Percentiles rank a stretch among this genome's conserved stretches.
phyloP scores from a whole-genome alignment of 768 basidiomycete genomes.

The Panus rudis region DNA sequence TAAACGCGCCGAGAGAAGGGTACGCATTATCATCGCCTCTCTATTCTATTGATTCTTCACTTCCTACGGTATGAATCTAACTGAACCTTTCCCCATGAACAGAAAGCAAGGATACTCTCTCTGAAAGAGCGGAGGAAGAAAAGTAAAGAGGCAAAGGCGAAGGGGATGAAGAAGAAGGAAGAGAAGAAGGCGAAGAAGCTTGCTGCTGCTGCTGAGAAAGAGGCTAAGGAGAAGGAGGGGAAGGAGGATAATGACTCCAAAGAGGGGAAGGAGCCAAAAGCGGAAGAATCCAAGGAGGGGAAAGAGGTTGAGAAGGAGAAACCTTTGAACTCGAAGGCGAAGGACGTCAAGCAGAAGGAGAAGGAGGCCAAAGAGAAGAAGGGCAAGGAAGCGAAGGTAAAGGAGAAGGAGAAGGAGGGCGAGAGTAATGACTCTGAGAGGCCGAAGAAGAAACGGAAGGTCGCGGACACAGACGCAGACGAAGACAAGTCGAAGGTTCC shows the following conservation, averaged over 20 bases:
- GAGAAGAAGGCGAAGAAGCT: constrained; percentile 7
- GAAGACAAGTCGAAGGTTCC: not conserved
- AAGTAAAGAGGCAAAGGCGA: constrained; percentile 38
- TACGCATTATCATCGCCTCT: constrained; percentile 30
- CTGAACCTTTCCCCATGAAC: constrained; percentile 4
- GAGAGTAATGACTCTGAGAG: not conserved
- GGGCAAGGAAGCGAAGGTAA: not conserved
- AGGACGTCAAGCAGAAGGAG: not conserved
- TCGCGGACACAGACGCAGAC: not conserved
- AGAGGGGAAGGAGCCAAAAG: no score
- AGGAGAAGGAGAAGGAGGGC: constrained; percentile 18
- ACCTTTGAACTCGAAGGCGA: not conserved
- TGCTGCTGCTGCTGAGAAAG: not conserved
- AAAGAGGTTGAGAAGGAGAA: not conserved
- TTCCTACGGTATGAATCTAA: not conserved
- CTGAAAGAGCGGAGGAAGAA: constrained; percentile 43
- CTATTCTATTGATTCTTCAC: not conserved
- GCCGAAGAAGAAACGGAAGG: constrained; percentile 19
- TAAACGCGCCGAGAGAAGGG: constrained; percentile 59
- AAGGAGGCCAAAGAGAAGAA: not conserved
- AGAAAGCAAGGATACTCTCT: constrained; percentile 42
- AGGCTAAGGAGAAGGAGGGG: not conserved
- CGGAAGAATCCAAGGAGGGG: not conserved
- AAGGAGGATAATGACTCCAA: no score
- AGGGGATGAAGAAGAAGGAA: constrained; percentile 26